Conservation (phyloP, 345 rosid species). For the Acer yangbiense region DNA sequence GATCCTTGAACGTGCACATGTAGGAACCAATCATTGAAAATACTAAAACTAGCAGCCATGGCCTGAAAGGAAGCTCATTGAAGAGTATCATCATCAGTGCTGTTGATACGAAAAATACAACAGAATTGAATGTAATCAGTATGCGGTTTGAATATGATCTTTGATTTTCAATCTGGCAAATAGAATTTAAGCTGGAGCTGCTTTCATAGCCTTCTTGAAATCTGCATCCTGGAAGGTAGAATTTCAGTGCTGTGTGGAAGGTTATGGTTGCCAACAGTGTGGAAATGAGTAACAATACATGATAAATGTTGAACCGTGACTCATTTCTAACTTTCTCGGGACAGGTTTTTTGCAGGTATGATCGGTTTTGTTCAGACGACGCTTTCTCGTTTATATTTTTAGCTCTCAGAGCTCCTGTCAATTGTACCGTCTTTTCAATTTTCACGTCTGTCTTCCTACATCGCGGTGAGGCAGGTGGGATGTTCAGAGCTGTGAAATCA, state of each 20-base stretch:
- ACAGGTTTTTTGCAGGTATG: not conserved
- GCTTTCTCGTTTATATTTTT: not conserved
- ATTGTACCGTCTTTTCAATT: not conserved
- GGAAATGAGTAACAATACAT: not conserved
- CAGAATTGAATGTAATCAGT: slow-evolving; percentile 10
- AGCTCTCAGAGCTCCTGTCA: not conserved
- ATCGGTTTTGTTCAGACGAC: not conserved
- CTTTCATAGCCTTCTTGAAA: not conserved
- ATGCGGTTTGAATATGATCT: not conserved
- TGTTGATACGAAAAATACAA: slow-evolving; percentile 7
- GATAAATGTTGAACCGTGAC: not conserved
- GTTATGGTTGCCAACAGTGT: slow-evolving; percentile 1
- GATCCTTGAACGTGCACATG: not conserved
- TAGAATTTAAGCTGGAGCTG: not conserved
- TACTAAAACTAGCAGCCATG: not conserved
- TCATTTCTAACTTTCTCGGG: not conserved
- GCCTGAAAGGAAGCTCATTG: not conserved
- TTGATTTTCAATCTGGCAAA: not conserved
- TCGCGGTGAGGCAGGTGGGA: not conserved
- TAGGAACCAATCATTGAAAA: not conserved
- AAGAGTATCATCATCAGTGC: not conserved
- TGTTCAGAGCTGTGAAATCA: not conserved
- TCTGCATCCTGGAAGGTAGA: not conserved
- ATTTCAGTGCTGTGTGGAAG: not conserved
- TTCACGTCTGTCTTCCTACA: not conserved